Evolutionary conservation across 169 alveolate species (phyloP).

Genomic region (Plasmodium malariae): DNA sequence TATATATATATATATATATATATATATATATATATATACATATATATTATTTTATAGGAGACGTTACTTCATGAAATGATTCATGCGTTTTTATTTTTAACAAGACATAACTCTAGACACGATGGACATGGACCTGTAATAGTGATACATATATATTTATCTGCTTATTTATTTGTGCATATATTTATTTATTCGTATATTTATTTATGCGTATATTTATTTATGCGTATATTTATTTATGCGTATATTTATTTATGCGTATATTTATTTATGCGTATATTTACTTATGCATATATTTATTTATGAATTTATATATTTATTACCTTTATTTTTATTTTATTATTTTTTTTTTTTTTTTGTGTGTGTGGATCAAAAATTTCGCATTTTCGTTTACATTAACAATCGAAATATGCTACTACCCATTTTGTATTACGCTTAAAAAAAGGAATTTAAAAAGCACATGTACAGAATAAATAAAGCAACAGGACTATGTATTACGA

Average conservation of each 20-base stretch:
- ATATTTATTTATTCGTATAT: neutral
- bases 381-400: neutral
- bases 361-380: neutral
- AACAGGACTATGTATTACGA: slow-evolving; percentile 93
- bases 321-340: neutral
- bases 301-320: slow-evolving; percentile 21
- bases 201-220: too few relatives aligned
- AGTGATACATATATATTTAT: neutral
- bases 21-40: neutral
- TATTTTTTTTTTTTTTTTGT: neutral
- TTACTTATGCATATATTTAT: neutral
- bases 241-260: too few relatives aligned
- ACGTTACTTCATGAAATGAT: slow-evolving; percentile 97
- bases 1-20: neutral
- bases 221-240: too few relatives aligned
- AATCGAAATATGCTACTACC: too few relatives aligned
- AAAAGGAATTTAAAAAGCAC: slow-evolving; percentile 89
- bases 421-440: too few relatives aligned
- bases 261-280: neutral
- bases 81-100: slow-evolving; percentile 94
- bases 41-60: slow-evolving; percentile 79
- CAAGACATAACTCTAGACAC: slow-evolving; percentile 82
- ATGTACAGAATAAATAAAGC: slow-evolving; percentile 91
- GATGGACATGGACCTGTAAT: slow-evolving; percentile 93
- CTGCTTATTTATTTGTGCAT: neutral